Evolutionary conservation across 2,329 filamentous ascomycete species (phyloP).

Genomic region (Exophiala phaeomuriformis): DNA sequence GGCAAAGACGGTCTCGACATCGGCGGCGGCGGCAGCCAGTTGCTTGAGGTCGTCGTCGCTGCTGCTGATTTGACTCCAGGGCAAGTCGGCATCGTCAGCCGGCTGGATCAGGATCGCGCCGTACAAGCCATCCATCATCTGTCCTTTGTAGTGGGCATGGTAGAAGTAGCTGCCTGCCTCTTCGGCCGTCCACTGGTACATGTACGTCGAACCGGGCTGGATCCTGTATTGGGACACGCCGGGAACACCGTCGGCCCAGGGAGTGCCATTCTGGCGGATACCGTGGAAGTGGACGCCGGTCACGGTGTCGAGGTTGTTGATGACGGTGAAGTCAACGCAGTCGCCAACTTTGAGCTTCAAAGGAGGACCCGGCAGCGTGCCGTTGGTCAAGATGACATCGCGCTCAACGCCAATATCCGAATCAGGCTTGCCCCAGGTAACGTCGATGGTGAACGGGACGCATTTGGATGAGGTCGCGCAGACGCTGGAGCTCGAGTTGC

Average conservation of each 20-base stretch:
- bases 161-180: slow-evolving; percentile 57
- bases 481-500: slow-evolving; percentile 4
- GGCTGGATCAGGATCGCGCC: slow-evolving; percentile 56
- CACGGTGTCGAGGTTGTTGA: slow-evolving; percentile 59
- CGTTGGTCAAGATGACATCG: slow-evolving; percentile 64
- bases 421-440: slow-evolving; percentile 34
- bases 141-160: slow-evolving; percentile 58
- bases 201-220: slow-evolving; percentile 54
- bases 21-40: slow-evolving; percentile 45
- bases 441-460: slow-evolving; percentile 29
- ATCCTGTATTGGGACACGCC: slow-evolving; percentile 63
- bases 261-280: slow-evolving; percentile 68
- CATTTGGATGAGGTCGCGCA: slow-evolving; percentile 20
- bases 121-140: slow-evolving; percentile 62
- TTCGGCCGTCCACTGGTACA: slow-evolving; percentile 49
- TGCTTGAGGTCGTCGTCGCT: slow-evolving; percentile 32
- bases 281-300: slow-evolving; percentile 71
- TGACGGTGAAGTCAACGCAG: slow-evolving; percentile 59
- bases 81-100: slow-evolving; percentile 34
- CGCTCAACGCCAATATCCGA: slow-evolving; percentile 39
- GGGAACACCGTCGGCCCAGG: slow-evolving; percentile 64
- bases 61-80: slow-evolving; percentile 45
- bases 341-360: slow-evolving; percentile 70
- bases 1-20: slow-evolving; percentile 45
- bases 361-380: slow-evolving; percentile 64